phyloP scores from a whole-genome alignment of 2,329 filamentous ascomycete species.

The Lecanicillium sp. region DNA sequence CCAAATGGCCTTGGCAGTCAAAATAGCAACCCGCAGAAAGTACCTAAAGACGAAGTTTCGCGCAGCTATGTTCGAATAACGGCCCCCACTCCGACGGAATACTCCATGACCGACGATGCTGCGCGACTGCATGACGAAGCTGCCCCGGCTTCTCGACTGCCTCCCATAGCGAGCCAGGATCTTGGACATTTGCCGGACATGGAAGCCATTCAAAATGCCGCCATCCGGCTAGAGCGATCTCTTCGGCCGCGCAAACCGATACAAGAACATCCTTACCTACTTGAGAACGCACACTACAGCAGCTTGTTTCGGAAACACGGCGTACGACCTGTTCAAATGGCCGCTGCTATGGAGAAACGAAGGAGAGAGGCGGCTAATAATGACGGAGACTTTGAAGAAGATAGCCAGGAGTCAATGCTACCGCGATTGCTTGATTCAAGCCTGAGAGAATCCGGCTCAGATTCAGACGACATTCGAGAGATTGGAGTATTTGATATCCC shows the following conservation, averaged over 20 bases:
- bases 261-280: conserved; percentile 50
- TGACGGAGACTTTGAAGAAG: conserved; percentile 43
- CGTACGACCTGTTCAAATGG: conserved; percentile 42
- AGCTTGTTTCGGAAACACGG: conserved; percentile 46
- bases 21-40: background rate
- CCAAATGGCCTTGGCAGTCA: background rate
- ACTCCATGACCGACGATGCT: background rate
- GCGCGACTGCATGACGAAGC: background rate
- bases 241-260: conserved; percentile 54
- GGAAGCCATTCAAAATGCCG: conserved; percentile 14
- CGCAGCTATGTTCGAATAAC: background rate
- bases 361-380: conserved; percentile 35
- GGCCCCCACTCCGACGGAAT: background rate
- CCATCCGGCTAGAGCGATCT: conserved; percentile 35
- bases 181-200: conserved; percentile 1
- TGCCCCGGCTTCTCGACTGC: too few species aligned
- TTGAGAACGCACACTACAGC: conserved; percentile 49
- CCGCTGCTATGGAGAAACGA: conserved; percentile 19
- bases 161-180: conserved; percentile 5
- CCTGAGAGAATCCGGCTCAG: conserved; percentile 17
- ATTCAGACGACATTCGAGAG: conserved; percentile 7
- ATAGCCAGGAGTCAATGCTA: conserved; percentile 35
- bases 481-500: conserved; percentile 14
- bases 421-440: conserved; percentile 27
- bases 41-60: background rate